These are phyloP conservation scores for Chaetomidium leptoderma DNA, from an alignment of 495 filamentous ascomycete species.

Conservation along the genomic window DNA sequence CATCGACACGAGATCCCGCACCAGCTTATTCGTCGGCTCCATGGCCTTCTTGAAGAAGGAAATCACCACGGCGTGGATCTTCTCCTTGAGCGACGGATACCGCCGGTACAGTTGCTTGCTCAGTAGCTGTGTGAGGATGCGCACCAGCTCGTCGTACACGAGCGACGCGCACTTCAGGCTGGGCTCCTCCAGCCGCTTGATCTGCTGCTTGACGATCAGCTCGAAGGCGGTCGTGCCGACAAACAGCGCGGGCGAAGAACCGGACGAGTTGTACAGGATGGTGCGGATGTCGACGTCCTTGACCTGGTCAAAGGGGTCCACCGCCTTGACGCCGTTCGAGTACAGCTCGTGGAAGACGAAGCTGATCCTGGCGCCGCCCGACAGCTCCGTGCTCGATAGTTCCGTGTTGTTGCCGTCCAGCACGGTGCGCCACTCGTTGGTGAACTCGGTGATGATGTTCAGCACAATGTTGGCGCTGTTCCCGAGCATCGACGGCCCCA, in stretches of 20 bases:
- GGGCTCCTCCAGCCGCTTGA: slow-evolving; percentile 92
- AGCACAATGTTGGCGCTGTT: slow-evolving; percentile 94
- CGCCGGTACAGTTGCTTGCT: slow-evolving; percentile 85
- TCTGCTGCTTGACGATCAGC: slow-evolving; percentile 97
- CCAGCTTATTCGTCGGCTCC: slow-evolving; percentile 96
- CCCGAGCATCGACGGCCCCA: slow-evolving; percentile 94
- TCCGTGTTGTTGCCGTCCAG: slow-evolving; percentile 96
- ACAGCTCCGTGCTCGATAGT: slow-evolving; percentile 87
- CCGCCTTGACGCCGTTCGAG: slow-evolving; percentile 94
- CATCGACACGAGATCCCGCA: slow-evolving; percentile 89
- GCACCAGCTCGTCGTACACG: slow-evolving; percentile 96
- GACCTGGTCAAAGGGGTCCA: slow-evolving; percentile 95
- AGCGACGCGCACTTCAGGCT: slow-evolving; percentile 94
- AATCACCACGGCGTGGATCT: slow-evolving; percentile 92
- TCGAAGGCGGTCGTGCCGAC: slow-evolving; percentile 98
- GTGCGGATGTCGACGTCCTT: slow-evolving; percentile 98
- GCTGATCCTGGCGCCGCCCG: slow-evolving; percentile 95
- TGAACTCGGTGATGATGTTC: slow-evolving; percentile 98
- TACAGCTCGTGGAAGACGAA: slow-evolving; percentile 99
- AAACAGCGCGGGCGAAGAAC: slow-evolving; percentile 93
- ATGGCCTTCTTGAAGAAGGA: slow-evolving; percentile 95
- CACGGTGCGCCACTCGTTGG: slow-evolving; percentile 92
- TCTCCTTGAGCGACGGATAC: slow-evolving; percentile 92
- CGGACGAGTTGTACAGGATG: slow-evolving; percentile 96
- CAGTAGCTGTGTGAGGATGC: slow-evolving; percentile 87